phyloP scores from a whole-genome alignment of 1,284 basidiomycete species.

The Ceratobasidium theobromae region DNA sequence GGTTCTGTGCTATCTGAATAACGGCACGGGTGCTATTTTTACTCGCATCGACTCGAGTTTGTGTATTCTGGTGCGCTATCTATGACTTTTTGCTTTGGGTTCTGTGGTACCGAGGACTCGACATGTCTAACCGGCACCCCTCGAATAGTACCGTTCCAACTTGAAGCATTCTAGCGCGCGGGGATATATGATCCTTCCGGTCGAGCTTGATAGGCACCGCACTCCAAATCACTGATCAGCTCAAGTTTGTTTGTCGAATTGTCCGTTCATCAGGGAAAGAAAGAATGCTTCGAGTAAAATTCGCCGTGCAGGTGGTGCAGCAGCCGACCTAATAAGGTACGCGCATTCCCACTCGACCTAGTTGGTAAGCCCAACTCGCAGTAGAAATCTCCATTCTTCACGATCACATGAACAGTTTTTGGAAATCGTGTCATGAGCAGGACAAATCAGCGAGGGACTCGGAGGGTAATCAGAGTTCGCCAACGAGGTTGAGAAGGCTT shows the following conservation, averaged over 20 bases:
- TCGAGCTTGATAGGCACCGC: neutral
- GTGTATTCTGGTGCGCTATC: no score
- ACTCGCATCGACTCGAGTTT: no score
- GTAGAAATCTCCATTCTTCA: neutral
- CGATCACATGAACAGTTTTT: constrained; percentile 10
- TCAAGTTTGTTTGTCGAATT: neutral
- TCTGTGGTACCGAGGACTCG: neutral
- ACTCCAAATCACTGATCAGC: neutral
- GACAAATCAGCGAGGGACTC: neutral
- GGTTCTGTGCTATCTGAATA: no score
- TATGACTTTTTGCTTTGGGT: neutral
- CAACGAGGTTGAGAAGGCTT: constrained; percentile 4
- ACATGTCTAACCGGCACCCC: neutral
- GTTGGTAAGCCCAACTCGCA: neutral
- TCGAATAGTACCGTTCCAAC: neutral
- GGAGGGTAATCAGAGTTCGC: constrained; percentile 6
- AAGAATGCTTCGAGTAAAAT: neutral
- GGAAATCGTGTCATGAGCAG: neutral
- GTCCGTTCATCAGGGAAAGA: neutral
- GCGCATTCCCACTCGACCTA: neutral
- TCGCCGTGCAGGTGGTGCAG: neutral
- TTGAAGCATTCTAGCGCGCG: neutral
- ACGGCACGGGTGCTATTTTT: no score
- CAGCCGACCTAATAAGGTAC: neutral
- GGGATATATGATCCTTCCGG: constrained; percentile 1